Evolutionary conservation across 2,329 filamentous ascomycete genomes (phyloP).

Genomic region (Periconia sp.): DNA sequence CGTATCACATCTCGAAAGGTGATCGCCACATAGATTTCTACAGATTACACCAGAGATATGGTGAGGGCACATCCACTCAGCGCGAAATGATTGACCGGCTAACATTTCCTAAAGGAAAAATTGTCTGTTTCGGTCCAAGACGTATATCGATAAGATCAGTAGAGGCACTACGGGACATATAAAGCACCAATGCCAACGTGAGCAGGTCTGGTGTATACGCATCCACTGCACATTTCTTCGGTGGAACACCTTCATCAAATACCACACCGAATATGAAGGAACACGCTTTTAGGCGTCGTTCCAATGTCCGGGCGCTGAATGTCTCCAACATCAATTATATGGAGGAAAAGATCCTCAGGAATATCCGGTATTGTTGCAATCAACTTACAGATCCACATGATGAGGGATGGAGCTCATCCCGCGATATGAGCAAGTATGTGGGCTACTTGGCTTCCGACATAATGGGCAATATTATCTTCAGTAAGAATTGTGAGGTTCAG

Average conservation of each 20-base stretch:
- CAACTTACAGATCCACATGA: neutral
- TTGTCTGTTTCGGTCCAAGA: constrained; percentile 10
- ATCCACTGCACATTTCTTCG: constrained; percentile 2
- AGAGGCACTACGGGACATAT: constrained; percentile 5
- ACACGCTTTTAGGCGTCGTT: constrained; percentile 5
- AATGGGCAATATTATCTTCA: constrained; percentile 45
- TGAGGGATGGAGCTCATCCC: constrained; percentile 7
- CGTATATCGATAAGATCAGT: constrained; percentile 7
- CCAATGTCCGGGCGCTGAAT: constrained; percentile 6
- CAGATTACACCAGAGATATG: constrained; percentile 54
- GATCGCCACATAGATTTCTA: constrained; percentile 57
- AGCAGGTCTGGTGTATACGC: constrained; percentile 5
- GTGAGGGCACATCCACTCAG: constrained; percentile 26
- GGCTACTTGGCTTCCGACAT: constrained; percentile 21
- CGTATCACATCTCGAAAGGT: constrained; percentile 55
- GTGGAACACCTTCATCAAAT: constrained; percentile 3
- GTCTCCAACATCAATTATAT: constrained; percentile 5
- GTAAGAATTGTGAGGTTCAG: constrained; percentile 7
- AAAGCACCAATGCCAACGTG: constrained; percentile 7
- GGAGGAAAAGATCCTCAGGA: constrained; percentile 10
- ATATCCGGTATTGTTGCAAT: constrained; percentile 8
- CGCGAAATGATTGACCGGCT: too few relatives aligned
- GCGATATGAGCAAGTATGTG: constrained; percentile 6
- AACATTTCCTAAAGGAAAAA: neutral
- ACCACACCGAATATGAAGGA: constrained; percentile 5